These are phyloP conservation scores for Aspergillus olivimuriae DNA, from an alignment of 495 filamentous ascomycete genomes.

Conservation along the genomic window DNA sequence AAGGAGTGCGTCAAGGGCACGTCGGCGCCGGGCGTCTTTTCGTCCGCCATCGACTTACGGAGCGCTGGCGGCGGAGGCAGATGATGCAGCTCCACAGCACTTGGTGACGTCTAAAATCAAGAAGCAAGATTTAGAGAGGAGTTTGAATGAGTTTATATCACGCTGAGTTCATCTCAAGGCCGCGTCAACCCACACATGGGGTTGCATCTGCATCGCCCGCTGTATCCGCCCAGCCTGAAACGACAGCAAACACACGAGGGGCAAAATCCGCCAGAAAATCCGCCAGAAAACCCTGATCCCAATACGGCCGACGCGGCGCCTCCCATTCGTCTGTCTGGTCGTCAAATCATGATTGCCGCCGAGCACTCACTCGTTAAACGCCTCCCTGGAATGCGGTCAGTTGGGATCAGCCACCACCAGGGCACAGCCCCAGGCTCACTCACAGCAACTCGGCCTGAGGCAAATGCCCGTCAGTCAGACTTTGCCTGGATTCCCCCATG, in stretches of 20 bases:
- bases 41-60: background rate
- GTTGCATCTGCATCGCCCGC: background rate
- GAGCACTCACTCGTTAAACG: background rate
- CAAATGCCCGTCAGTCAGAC: conserved; percentile 2
- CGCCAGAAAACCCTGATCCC: no score
- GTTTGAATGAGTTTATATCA: no score
- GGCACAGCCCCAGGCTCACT: conserved; percentile 11
- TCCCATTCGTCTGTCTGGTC: background rate
- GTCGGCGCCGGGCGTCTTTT: background rate
- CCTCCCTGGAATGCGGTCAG: background rate
- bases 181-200: no score
- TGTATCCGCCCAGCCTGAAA: background rate
- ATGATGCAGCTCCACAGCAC: no score
- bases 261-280: background rate
- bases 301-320: no score
- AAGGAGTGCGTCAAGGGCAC: background rate
- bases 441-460: conserved; percentile 23
- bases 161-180: no score
- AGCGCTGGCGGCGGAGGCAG: no score
- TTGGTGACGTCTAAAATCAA: no score
- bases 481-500: background rate
- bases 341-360: background rate
- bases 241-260: background rate
- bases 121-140: no score
- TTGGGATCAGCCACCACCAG: conserved; percentile 6